These are phyloP conservation scores for Trichosporon coremiiforme DNA, from an alignment of 1,284 basidiomycete genomes.

Conservation along the genomic window DNA sequence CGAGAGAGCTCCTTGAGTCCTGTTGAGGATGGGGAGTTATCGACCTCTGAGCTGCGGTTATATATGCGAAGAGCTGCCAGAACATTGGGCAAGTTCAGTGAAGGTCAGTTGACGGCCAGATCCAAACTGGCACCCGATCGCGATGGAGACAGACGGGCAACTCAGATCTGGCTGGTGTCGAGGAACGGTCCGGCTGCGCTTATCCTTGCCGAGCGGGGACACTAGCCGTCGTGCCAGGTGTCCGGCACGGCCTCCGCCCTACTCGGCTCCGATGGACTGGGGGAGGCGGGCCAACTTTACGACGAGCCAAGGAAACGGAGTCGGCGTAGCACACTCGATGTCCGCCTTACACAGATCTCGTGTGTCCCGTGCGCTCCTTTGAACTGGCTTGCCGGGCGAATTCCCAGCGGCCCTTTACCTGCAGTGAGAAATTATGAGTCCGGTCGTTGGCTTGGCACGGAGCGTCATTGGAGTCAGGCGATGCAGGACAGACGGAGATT, in stretches of 20 bases:
- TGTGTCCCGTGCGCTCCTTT: background rate
- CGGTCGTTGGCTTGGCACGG: background rate
- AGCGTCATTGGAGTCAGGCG: background rate
- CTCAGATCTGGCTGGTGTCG: background rate
- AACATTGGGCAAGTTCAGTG: background rate
- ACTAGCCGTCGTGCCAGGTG: background rate
- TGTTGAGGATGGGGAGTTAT: background rate
- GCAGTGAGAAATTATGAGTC: no score
- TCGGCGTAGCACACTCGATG: background rate
- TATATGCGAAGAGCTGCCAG: background rate
- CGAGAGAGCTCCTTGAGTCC: background rate
- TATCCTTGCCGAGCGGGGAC: background rate
- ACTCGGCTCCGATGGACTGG: slow-evolving; percentile 8
- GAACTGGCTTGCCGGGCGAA: background rate
- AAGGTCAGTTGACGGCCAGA: background rate
- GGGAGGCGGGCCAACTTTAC: background rate
- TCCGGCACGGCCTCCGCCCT: background rate
- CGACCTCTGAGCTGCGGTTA: background rate
- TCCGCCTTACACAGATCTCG: background rate
- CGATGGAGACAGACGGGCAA: background rate
- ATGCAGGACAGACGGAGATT: background rate
- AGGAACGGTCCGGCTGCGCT: background rate
- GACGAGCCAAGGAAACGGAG: background rate
- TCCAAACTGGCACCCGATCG: background rate
- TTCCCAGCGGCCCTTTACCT: background rate